Base-by-base conservation (phyloP, 2,329 filamentous ascomycete species). In the Diplodia intermedia region DNA sequence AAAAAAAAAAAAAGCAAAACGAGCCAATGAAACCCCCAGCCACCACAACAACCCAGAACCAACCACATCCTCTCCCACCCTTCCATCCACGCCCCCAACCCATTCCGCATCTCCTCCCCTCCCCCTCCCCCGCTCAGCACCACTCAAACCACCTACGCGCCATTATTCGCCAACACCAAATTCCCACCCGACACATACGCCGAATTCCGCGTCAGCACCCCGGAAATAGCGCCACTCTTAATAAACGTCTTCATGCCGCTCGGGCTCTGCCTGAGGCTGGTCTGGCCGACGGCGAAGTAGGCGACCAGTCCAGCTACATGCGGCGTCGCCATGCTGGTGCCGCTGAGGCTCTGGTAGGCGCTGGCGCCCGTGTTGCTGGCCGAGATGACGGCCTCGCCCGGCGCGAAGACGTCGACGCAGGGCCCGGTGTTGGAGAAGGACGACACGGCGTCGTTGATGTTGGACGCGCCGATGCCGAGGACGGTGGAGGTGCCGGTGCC, bases 351-450 rank as follows among this genome's bases (percentile, higher is more conserved):
- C 3, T 36, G 52, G 2, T 67, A 68, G 66, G 70, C 69, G 3
- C 70, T 72, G 6, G 69, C 72, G 23, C 78, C 84, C 47, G 75
- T 78, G 60, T 74, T 74, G 43, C 81, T 86, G 12, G 86, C 79
- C 69, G 82, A 85, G 0, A 81, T 73, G 33, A 82, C 73, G n/a
- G 72, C 69, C 2, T 76, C 78, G 11, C 79, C 79, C 6, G 79
- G 72, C 9, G 78, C 79, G 49, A 77, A 80, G 57, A 81, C 74
- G 36, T 80, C 77, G 40, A 81, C 77, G 12, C 70, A 73, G n/a
- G 73, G 69, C 9, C 79, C 79, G 49, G 74, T 80, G 71, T 81
- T 81, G 1, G 76, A 78, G 54, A 75, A 77, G 14, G 55, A 66
- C 1, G 72, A 68, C 6, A 72, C 71, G 1, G 62, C 66, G 57